A percentile compares a stretch with the other conserved stretches of the same genome.
phyloP scores from a whole-genome alignment of 2,329 filamentous ascomycete genomes.

The Chaetomium strumarium region DNA sequence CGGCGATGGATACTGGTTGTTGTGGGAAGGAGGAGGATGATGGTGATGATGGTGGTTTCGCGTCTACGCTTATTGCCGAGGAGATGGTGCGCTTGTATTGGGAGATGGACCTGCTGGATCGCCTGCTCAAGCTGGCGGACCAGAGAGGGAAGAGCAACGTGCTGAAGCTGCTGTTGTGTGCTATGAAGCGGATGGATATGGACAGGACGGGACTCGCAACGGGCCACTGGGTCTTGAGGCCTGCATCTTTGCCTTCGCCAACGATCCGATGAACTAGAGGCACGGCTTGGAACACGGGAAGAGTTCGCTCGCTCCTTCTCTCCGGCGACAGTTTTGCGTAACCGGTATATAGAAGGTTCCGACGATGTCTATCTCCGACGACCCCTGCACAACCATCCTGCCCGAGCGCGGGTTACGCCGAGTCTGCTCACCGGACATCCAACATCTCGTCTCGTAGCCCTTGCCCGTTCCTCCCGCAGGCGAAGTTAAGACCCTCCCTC shows the following conservation, averaged over 20 bases:
- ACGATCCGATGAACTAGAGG: too few species aligned
- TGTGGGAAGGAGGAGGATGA: background rate
- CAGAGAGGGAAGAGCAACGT: conserved; percentile 1
- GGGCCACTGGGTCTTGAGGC: background rate
- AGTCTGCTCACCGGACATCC: too few species aligned
- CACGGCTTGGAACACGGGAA: too few species aligned
- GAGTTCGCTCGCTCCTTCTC: too few species aligned
- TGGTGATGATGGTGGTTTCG: background rate
- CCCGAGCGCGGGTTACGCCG: too few species aligned
- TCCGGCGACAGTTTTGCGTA: too few species aligned
- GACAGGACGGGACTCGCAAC: background rate
- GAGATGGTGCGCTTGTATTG: conserved; percentile 14
- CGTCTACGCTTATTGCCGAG: conserved; percentile 4
- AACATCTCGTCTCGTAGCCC: too few species aligned
- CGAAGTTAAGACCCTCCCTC: too few species aligned
- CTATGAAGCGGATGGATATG: background rate
- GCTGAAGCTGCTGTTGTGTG: conserved; percentile 3
- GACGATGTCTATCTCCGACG: too few species aligned
- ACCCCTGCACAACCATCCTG: too few species aligned
- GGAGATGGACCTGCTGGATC: conserved; percentile 11
- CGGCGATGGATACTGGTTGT: background rate
- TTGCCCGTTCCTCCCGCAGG: too few species aligned
- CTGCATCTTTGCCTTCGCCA: background rate
- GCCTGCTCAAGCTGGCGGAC: conserved; percentile 6
- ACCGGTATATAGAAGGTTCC: too few species aligned